These are phyloP conservation scores for Artemisia annua DNA, from an alignment of 129 eudicot genomes.

Conservation along the genomic window DNA sequence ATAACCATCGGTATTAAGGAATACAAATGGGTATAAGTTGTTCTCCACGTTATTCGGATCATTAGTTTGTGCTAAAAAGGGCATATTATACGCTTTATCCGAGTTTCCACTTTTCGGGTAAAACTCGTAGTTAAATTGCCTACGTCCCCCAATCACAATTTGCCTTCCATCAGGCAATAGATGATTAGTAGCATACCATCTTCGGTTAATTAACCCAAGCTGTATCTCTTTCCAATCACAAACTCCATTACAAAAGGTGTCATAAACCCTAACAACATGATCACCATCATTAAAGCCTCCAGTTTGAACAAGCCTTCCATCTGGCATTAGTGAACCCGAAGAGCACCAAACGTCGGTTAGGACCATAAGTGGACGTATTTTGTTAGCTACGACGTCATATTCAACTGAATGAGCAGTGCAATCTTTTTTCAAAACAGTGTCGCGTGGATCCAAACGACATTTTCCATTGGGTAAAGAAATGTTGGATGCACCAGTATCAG, in stretches of 20 bases:
- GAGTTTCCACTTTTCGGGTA: conserved; percentile 44
- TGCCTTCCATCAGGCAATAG: too few relatives aligned
- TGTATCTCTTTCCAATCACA: too few relatives aligned
- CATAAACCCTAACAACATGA: too few relatives aligned
- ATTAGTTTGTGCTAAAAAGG: conserved; percentile 49
- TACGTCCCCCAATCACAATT: conserved; percentile 19
- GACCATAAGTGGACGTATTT: conserved; percentile 64
- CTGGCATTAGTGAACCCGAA: conserved; percentile 53
- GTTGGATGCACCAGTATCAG: conserved; percentile 76
- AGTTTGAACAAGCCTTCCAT: too few relatives aligned
- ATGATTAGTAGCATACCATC: too few relatives aligned
- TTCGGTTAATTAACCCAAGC: too few relatives aligned
- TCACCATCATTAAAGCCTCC: too few relatives aligned
- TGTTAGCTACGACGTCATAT: conserved; percentile 52
- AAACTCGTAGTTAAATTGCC: conserved; percentile 62
- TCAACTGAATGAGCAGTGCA: conserved; percentile 84
- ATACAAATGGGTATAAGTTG: conserved; percentile 32
- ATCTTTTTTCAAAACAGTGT: conserved; percentile 37
- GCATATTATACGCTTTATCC: conserved; percentile 32
- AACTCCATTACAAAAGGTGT: too few relatives aligned
- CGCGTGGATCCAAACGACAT: conserved; percentile 54
- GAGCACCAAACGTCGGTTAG: conserved; percentile 85
- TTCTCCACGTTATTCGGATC: conserved; percentile 47
- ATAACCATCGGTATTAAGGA: too few relatives aligned
- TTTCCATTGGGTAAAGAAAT: conserved; percentile 52